phyloP scores from a whole-genome alignment of 257 asterid species.

The Solanum peruvianum region DNA sequence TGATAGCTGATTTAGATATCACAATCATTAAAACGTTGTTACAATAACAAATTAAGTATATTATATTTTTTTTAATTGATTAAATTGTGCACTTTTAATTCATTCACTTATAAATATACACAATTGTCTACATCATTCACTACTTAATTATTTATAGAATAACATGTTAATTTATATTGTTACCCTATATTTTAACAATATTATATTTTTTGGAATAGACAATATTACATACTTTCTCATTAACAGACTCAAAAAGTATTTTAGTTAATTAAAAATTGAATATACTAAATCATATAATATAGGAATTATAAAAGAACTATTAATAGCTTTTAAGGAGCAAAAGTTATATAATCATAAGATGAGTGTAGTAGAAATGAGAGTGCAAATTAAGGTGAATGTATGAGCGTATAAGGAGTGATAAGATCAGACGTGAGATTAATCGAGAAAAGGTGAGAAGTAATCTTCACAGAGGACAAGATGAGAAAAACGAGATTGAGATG shows the following conservation, averaged over 20 bases:
- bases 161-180: neutral
- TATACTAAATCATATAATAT: neutral
- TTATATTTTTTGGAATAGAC: neutral
- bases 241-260: neutral
- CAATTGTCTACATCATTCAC: neutral
- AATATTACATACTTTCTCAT: neutral
- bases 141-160: neutral
- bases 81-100: neutral
- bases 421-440: too few relatives aligned
- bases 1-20: neutral
- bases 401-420: too few relatives aligned
- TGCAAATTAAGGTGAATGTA: too few relatives aligned
- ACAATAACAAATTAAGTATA: neutral
- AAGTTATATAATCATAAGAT: too few relatives aligned
- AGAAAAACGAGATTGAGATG: too few relatives aligned
- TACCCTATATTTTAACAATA: neutral
- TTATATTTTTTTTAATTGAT: neutral
- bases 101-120: neutral
- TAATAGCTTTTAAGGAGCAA: neutral
- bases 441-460: too few relatives aligned
- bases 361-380: too few relatives aligned
- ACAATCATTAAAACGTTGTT: too few relatives aligned
- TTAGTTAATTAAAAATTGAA: neutral
- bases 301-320: neutral
- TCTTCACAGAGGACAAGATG: too few relatives aligned